Evolutionary conservation across 1,284 basidiomycete genomes (phyloP).

Genomic region (Ustilago nuda): DNA sequence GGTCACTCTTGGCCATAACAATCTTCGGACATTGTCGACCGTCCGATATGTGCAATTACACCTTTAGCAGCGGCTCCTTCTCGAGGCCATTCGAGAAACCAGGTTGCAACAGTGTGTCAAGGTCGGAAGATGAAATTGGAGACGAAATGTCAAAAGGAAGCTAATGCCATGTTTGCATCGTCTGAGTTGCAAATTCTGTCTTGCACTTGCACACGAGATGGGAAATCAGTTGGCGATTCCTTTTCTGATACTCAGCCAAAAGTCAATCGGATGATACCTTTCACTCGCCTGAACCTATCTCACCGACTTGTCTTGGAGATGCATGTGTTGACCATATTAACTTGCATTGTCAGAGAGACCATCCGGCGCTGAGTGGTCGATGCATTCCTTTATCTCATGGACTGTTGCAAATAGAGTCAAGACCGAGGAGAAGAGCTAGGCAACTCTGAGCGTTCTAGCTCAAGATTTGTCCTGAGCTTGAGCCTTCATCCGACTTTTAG

Average conservation of each 20-base stretch:
- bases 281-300: slow-evolving; percentile 3
- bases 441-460: background rate
- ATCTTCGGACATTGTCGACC: background rate
- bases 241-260: background rate
- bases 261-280: background rate
- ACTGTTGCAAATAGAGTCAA: too few relatives aligned
- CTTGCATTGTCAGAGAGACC: slow-evolving; percentile 4
- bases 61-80: background rate
- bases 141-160: slow-evolving; percentile 4
- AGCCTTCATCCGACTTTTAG: background rate
- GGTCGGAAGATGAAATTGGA: background rate
- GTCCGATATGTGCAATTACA: background rate
- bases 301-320: background rate
- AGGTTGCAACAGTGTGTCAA: background rate
- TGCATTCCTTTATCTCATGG: background rate
- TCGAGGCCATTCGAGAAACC: background rate
- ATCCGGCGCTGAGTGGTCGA: background rate
- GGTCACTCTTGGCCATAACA: background rate
- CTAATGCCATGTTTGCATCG: slow-evolving; percentile 5
- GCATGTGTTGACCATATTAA: slow-evolving; percentile 1
- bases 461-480: background rate
- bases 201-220: background rate
- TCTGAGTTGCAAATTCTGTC: background rate
- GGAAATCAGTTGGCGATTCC: slow-evolving; percentile 6
- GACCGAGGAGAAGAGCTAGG: background rate